Evolutionary conservation across 176 grass and related monocot species (phyloP), one percentile per base, ranked within the genome.

Genomic region (Cenchrus fungigraminus): DNA sequence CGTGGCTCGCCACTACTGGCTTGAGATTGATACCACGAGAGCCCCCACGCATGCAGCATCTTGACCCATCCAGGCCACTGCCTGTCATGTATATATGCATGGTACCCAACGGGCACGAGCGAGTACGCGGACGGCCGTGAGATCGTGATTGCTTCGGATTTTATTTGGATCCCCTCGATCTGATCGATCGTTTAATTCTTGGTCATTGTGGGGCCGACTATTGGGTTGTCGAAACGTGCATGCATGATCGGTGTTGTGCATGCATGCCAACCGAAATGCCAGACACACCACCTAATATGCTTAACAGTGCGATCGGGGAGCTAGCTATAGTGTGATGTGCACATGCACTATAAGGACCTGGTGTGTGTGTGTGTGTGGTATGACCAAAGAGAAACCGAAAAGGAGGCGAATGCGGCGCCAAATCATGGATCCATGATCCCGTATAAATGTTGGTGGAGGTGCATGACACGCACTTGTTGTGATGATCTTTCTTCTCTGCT

Each of bases 171-270:
- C 31, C 31, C 31, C 31, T 2, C 31, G 31, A 32, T 40, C 37
- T 40, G 37, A 2, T 40, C 37, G 37, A 40, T 40, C 37, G 37
- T 19, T 71, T 10, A 4, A 20, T 6, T 16, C 9, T 43, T 14
- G 7, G 20, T 14, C 20, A 32, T 65, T 50, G 64, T 51, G 54
- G 31, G 6, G 76, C 31, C 66, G 55, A 54, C 13, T 29, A 1
- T 63, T 86, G 42, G n/a, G 45, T 79, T 83, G 58, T 64, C 65
- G 72, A 72, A 72, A 55, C 64, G 51, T 78, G 31, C 63, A 70
- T 78, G 31, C 63, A 70, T 83, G 53, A 60, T 63, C 29, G 45
- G 59, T 82, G 49, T 32, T 32, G 31, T 32, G 31, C 31, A 32
- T 50, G 42, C 76, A 10, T 29, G 58, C 45, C 45, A 46, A 40